Base-by-base conservation (phyloP, 129 eudicot genomes). In the Centella asiatica region DNA sequence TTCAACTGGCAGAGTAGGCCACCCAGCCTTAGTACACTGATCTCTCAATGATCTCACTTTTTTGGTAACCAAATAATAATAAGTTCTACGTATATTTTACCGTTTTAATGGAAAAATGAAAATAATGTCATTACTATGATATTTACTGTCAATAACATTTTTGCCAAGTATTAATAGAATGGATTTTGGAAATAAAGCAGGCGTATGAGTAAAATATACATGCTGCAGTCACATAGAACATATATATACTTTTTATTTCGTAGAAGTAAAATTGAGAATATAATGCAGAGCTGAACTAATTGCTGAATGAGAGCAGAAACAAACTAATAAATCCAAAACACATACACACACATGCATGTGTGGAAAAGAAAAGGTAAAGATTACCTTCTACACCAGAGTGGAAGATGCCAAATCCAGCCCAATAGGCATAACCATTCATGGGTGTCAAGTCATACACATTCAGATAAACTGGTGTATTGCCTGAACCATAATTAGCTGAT, bases 331-430 rank as follows among this genome's bases (percentile, higher is more conserved):
- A 18, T 24, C 4, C 6, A 46, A 46, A 8, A 46, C 6, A n/a
- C 51, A 46, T 18, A 57, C 32, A 3, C 27, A 32, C 11, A 56
- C 8, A 34, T 0, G 44, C 11, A 58, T 19, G 20, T 1, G 9
- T 31, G 18, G 7, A 32, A n/a, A 33, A 33, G 40, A 40, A 1
- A 28, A 20, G 0, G 18, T 17, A 19, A 50, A 34, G 34, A 44
- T 12, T 77, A 83, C 81, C 81, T 68, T 77, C 77, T 5, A 77
- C 78, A 23, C 77, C 82, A 20, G 82, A 67, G 73, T 72, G 82
- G 68, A 59, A 77, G 34, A 77, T 62, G 13, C 78, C 75, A 1
- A 77, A 65, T 61, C 82, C 82, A 18, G 69, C 68, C 82, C 82
- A 77, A 39, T 67, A 72, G 27, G 69, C 67, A 26, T 72, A 67